Base-by-base conservation (phyloP, 805 yeast genomes). In the Candida argentea region DNA sequence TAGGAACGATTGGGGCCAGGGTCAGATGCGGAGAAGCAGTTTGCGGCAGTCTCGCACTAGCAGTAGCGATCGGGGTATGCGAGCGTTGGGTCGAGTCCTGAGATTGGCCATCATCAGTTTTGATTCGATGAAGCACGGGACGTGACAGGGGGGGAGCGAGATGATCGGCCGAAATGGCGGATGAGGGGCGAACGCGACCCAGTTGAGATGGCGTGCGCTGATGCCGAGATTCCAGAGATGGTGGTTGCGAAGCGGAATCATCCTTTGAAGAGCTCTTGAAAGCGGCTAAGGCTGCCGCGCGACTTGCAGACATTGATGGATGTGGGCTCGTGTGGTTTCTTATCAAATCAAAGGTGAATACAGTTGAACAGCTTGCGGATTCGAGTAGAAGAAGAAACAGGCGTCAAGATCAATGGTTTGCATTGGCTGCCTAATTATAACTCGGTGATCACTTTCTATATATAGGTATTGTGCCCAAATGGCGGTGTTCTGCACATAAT, bases 241-340 rank as follows among this genome's bases (percentile, higher is more conserved):
- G 36, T 28, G 24, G 24, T 28, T 19, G 20, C 25, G 33, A 23
- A 30, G 22, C 14, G 14, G 25, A 20, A 17, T 31, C 30, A 13
- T 22, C 28, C 11, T 31, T 27, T 22, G 27, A 34, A 25, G 35
- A 27, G 26, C 43, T 55, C 32, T 50, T 57, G 38, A 61, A 61
- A 5, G 67, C 67, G 4, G 67, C 67, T 38, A 56, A 35, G 3
- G 67, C 67, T 9, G 67, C 67, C 5, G 66, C 64, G 26, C 55
- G 58, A 33, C 56, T 51, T 22, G 60, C 61, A 17, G 59, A 43
- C 17, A 29, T 30, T 17, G 33, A 14, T 33, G 28, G n/a, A 30
- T 19, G 31, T 14, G 16, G 11, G 16, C 10, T 20, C 5, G 20
- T 9, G 16, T 21, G 22, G 10, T 5, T 8, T 27, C 22, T 20